Evolutionary conservation across 257 asterid species (phyloP).

Genomic region (Solanum verrucosum): DNA sequence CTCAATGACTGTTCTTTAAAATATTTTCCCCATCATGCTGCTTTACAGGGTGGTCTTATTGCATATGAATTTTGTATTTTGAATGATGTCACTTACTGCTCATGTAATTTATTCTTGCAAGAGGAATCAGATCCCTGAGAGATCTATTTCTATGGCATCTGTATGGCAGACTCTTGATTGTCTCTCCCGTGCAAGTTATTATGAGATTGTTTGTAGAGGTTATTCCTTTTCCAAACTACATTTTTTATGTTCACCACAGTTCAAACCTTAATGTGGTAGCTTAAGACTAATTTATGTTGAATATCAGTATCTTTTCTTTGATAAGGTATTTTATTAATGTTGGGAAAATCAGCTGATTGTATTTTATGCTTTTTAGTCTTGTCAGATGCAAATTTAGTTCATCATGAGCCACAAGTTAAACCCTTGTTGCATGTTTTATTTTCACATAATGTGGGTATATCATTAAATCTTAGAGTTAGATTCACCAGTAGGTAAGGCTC

Average conservation of each 20-base stretch:
- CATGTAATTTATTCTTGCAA: neutral
- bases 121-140: neutral
- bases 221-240: neutral
- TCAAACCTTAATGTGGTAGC: too few species aligned
- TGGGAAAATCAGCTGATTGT: too few species aligned
- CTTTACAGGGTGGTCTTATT: neutral
- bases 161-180: neutral
- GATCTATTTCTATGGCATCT: neutral
- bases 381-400: neutral
- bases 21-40: neutral
- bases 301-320: too few species aligned
- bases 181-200: neutral
- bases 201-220: neutral
- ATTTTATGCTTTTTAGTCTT: too few species aligned
- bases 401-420: neutral
- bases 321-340: too few species aligned
- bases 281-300: too few species aligned
- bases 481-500: neutral
- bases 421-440: neutral
- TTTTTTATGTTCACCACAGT: neutral
- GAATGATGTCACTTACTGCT: neutral
- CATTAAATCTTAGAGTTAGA: neutral
- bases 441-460: neutral
- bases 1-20: neutral
- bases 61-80: neutral